These are phyloP conservation scores for Emergomyces pasteurianus DNA, from an alignment of 2,329 filamentous ascomycete species.

Conservation along the genomic window DNA sequence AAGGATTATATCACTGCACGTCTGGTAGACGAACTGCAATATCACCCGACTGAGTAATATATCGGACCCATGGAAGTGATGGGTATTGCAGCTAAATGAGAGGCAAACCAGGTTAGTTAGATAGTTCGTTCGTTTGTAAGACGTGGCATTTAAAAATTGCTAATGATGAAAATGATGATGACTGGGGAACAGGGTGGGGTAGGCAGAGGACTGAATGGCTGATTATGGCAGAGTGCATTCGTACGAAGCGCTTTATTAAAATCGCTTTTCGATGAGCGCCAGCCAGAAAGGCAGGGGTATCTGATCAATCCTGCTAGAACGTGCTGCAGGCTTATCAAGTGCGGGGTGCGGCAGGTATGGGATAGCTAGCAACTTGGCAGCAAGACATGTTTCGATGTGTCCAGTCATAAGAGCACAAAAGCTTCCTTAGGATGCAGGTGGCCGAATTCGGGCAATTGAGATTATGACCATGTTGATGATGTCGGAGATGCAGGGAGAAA, in stretches of 20 bases:
- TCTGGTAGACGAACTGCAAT: conserved; percentile 94
- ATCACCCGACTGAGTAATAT: conserved; percentile 96
- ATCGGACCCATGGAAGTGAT: conserved; percentile 92
- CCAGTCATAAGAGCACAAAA: background rate
- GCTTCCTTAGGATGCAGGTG: background rate
- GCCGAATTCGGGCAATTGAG: conserved; percentile 2
- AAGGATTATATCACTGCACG: conserved; percentile 47
- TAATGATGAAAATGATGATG: background rate
- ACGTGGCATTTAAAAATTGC: background rate
- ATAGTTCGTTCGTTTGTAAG: background rate
- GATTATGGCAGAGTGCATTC: background rate
- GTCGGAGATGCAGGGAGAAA: background rate
- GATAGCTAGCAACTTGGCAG: background rate
- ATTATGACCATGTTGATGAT: background rate
- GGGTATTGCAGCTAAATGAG: conserved; percentile 78
- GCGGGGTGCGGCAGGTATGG: background rate
- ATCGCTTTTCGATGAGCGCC: background rate
- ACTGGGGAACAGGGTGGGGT: background rate
- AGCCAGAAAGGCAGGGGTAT: background rate
- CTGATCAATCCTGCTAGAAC: background rate
- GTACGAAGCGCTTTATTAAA: background rate
- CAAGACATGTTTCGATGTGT: background rate
- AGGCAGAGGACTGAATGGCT: background rate
- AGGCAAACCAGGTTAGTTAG: background rate
- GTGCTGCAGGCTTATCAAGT: background rate